These are phyloP conservation scores for Kernera saxatilis DNA, from an alignment of 345 rosid species.

Conservation along the genomic window DNA sequence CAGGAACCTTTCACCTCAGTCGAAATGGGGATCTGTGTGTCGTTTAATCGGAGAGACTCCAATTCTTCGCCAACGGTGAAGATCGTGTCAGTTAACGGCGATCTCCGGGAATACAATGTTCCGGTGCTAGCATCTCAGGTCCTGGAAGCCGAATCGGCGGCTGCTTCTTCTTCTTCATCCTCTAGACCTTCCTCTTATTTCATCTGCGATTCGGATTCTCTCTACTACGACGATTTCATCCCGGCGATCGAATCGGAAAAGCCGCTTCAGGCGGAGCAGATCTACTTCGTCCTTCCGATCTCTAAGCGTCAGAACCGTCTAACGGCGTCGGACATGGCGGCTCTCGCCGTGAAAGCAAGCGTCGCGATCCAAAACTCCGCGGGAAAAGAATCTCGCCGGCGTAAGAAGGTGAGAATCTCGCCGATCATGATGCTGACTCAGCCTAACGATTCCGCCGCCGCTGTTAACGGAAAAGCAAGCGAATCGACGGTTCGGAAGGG, in stretches of 20 bases:
- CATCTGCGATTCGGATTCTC: conserved; percentile 59
- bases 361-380: conserved; percentile 51
- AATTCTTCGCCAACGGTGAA: conserved; percentile 37
- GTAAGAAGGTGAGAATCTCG: conserved; percentile 50
- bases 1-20: not conserved
- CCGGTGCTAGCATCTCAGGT: conserved; percentile 54
- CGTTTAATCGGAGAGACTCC: conserved; percentile 13
- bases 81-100: conserved; percentile 62
- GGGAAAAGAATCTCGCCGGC: conserved; percentile 22
- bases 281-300: conserved; percentile 63
- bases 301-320: conserved; percentile 61
- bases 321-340: conserved; percentile 85
- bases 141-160: conserved; percentile 31
- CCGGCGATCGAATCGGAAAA: conserved; percentile 41
- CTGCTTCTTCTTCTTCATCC: conserved; percentile 33
- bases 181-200: conserved; percentile 35
- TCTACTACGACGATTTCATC: conserved; percentile 56
- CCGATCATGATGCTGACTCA: conserved; percentile 39
- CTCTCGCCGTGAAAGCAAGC: conserved; percentile 87
- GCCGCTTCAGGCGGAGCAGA: conserved; percentile 42
- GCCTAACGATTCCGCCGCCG: conserved; percentile 6
- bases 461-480: conserved; percentile 11
- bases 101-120: conserved; percentile 49
- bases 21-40: conserved; percentile 61
- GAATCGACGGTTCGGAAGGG: not conserved